These are phyloP conservation scores for Brassica carinata DNA, from an alignment of 345 rosid species.

Conservation along the genomic window DNA sequence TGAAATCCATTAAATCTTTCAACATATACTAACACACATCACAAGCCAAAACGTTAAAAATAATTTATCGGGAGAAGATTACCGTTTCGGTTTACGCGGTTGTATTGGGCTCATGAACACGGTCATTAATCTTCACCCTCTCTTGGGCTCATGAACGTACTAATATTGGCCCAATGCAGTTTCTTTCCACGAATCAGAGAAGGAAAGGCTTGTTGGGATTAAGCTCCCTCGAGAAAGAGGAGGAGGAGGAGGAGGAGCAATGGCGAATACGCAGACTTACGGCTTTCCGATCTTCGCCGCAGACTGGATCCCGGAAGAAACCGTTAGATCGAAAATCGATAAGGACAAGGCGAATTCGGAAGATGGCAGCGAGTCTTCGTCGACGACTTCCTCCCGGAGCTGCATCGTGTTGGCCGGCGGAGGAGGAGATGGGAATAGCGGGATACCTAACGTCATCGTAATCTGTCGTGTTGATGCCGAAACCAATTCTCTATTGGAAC, in stretches of 20 bases:
- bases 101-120: no score
- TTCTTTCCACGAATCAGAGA: not conserved
- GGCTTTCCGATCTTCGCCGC: conserved; percentile 82
- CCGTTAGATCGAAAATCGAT: conserved; percentile 43
- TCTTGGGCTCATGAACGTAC: no score
- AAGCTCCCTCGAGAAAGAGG: not conserved
- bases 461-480: conserved; percentile 55
- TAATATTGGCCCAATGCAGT: not conserved
- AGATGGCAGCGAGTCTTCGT: conserved; percentile 20
- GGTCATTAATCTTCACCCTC: no score
- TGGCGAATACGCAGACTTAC: conserved; percentile 58
- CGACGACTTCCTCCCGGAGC: conserved; percentile 16
- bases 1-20: no score
- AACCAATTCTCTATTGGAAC: conserved; percentile 61
- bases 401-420: conserved; percentile 74
- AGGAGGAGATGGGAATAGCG: conserved; percentile 82
- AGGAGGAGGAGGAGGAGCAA: not conserved
- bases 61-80: no score
- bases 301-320: conserved; percentile 62
- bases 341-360: conserved; percentile 31
- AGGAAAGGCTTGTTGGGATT: not conserved
- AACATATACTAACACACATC: no score
- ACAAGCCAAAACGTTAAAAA: no score
- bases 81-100: no score
- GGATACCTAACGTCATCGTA: conserved; percentile 76